Evolutionary conservation across 495 filamentous ascomycete genomes (phyloP), one percentile per base, ranked within the genome.

Genomic region (Podospora anserina): DNA sequence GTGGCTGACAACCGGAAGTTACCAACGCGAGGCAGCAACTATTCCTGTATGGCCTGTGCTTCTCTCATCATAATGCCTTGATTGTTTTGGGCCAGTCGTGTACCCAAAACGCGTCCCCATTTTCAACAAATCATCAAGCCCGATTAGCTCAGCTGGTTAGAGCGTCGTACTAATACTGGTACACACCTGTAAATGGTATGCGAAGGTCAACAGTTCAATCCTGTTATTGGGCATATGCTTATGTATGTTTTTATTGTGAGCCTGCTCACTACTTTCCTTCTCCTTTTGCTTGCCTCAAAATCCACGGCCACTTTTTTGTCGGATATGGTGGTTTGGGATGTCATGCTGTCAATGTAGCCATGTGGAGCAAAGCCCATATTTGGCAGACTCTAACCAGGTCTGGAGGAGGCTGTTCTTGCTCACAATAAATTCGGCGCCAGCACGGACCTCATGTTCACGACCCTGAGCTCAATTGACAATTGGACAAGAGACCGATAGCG

Each of bases 201-300:
- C 73, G 73, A 75, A 75, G 73, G 73, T 75, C 73, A 75, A 75
- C 73, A 75, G 73, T 75, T 75, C 73, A 75, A 75, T 75, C 73
- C 73, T 75, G 73, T 75, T 75, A 75, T 64, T 75, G 73, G 73
- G 73, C 73, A 75, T 68, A 60, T 19, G 4, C 9, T 62, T 69
- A 65, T 68, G n/a, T 49, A 0, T 23, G 1, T 1, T 23, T 23
- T 23, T 23, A n/a, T 23, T 23, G 23, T 23, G 23, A 23, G 23
- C 23, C 23, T 23, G 23, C 23, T 23, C 23, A 23, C 23, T 23
- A 23, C 1, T 23, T 23, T 23, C 23, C 23, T 23, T 23, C 23
- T 23, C 23, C 23, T 23, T 23, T 32, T 32, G 30, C 30, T 5
- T 32, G 30, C 30, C 1, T 32, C 4, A 32, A 32, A 32, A 32